Percentiles rank a stretch among this genome's conserved stretches.
phyloP scores from a whole-genome alignment of 257 asterid species.

The Lycium ferocissimum region DNA sequence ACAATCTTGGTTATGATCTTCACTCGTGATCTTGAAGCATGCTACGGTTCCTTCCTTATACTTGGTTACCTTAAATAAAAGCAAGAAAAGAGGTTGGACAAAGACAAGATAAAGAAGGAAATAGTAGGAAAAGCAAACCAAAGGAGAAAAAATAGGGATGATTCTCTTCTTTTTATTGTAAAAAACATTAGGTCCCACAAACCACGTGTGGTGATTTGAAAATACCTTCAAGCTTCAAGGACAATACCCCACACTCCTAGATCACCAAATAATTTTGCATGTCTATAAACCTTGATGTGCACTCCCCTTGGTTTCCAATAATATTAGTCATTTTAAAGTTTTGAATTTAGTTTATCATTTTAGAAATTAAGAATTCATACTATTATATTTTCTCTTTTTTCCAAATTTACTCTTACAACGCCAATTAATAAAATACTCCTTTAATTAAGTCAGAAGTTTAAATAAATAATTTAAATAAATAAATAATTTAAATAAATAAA shows the following conservation, averaged over 20 bases:
- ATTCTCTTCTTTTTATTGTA: neutral
- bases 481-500: too few species aligned
- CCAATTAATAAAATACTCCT: neutral
- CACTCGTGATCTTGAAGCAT: slow-evolving; percentile 8
- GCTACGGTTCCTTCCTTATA: neutral
- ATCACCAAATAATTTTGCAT: slow-evolving; percentile 23
- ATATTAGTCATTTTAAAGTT: too few species aligned
- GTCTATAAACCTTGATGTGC: neutral
- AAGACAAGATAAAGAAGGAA: neutral
- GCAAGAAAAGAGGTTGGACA: neutral
- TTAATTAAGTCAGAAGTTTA: neutral
- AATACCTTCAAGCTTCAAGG: slow-evolving; percentile 33
- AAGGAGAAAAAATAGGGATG: slow-evolving; percentile 20
- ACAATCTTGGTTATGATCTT: neutral
- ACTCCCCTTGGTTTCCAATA: too few species aligned
- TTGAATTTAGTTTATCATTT: neutral
- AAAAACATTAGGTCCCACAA: slow-evolving; percentile 37
- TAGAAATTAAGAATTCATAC: neutral
- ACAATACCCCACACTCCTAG: slow-evolving; percentile 34
- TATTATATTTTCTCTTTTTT: neutral
- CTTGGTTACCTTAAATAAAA: neutral
- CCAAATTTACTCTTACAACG: neutral
- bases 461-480: neutral
- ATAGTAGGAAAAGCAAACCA: slow-evolving; percentile 20
- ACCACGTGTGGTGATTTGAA: slow-evolving; percentile 40